These are phyloP conservation scores for Candida pini DNA, from an alignment of 805 yeast species.

Conservation along the genomic window DNA sequence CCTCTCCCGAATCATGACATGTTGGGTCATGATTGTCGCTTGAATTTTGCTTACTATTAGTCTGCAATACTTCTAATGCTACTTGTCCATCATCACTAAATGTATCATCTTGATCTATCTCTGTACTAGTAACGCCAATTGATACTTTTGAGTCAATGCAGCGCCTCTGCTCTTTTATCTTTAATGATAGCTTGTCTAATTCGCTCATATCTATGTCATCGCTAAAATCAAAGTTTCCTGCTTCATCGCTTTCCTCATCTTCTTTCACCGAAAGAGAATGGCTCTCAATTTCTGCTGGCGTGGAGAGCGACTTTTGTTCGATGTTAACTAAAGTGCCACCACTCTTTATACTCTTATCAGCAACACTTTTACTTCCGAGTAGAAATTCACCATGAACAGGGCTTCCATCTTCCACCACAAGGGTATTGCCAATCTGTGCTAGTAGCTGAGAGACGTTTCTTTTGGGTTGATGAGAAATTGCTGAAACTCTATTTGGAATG, in stretches of 20 bases:
- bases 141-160: conserved; percentile 1
- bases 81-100: conserved; percentile 5
- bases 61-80: too few species aligned
- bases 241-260: conserved; percentile 5
- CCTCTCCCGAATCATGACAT: background rate
- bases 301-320: background rate
- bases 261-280: background rate
- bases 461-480: background rate
- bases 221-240: conserved; percentile 22
- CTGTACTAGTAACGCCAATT: too few species aligned
- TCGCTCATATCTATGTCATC: conserved; percentile 30
- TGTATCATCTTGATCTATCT: too few species aligned
- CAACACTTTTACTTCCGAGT: too few species aligned
- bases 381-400: too few species aligned
- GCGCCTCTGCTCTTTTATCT: conserved; percentile 1
- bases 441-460: conserved; percentile 23
- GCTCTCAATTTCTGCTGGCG: too few species aligned
- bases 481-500: too few species aligned
- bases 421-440: conserved; percentile 18
- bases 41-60: background rate
- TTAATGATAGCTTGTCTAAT: conserved; percentile 16
- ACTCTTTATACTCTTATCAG: too few species aligned
- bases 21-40: background rate
- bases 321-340: background rate
- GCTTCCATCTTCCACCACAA: too few species aligned